Evolutionary conservation across 2,329 filamentous ascomycete species (phyloP).

Genomic region (Venturia asperata): DNA sequence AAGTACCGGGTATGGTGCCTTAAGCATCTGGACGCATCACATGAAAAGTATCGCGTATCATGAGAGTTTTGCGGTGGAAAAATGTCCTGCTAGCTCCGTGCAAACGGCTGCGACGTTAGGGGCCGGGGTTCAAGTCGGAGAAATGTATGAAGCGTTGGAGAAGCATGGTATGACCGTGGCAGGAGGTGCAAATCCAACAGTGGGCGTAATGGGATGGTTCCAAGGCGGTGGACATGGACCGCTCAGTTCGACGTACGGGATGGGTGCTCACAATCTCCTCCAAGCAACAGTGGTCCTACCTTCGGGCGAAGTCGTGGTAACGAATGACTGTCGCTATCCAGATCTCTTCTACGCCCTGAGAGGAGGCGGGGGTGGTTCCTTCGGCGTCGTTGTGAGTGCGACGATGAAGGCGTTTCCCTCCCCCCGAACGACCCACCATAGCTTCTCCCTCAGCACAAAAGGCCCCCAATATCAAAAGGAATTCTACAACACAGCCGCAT

Average conservation of each 20-base stretch:
- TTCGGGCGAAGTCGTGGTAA: conserved; percentile 31
- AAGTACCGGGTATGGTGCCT: conserved; percentile 11
- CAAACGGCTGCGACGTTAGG: conserved; percentile 17
- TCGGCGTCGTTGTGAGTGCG: conserved; percentile 30
- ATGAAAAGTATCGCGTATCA: conserved; percentile 12
- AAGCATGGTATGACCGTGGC: conserved; percentile 13
- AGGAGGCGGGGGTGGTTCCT: conserved; percentile 22
- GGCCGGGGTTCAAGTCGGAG: conserved; percentile 15
- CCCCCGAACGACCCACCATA: conserved; percentile 5
- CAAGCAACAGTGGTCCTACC: conserved; percentile 38
- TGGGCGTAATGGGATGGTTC: conserved; percentile 28
- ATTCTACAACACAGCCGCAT: conserved; percentile 8
- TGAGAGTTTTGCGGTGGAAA: neutral
- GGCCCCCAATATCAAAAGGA: neutral
- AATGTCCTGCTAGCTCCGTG: neutral
- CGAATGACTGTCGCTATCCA: conserved; percentile 31
- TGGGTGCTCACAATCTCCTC: conserved; percentile 37
- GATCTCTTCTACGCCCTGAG: conserved; percentile 22
- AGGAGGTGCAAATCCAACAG: conserved; percentile 15
- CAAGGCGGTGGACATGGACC: conserved; percentile 39
- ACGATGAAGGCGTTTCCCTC: conserved; percentile 28
- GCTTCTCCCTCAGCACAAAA: neutral
- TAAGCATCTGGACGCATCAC: conserved; percentile 18
- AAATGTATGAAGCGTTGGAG: conserved; percentile 15
- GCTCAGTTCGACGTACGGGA: conserved; percentile 34